phyloP scores from a whole-genome alignment of 2,329 filamentous ascomycete genomes.

The Botryotinia calthae region DNA sequence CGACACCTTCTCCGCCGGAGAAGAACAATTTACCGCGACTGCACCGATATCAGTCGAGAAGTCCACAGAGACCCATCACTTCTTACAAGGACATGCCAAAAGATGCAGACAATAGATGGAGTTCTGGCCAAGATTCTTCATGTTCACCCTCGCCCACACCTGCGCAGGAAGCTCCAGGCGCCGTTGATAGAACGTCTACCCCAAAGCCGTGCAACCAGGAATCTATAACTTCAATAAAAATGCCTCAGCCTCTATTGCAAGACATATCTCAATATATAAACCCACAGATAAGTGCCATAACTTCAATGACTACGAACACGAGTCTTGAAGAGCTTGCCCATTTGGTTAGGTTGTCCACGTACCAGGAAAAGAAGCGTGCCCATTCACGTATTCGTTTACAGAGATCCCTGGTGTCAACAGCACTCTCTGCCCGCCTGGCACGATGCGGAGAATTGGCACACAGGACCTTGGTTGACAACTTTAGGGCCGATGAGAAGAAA shows the following conservation, averaged over 20 bases:
- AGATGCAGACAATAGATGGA: constrained; percentile 48
- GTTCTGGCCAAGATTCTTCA: constrained; percentile 29
- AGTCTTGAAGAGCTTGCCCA: constrained; percentile 76
- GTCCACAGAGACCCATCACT: constrained; percentile 51
- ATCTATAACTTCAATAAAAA: constrained; percentile 29
- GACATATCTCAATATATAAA: constrained; percentile 67
- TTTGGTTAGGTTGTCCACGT: constrained; percentile 72
- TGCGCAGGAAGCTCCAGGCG: constrained; percentile 33
- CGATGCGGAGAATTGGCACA: constrained; percentile 73
- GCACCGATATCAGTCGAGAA: constrained; percentile 53
- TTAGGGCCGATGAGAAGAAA: constrained; percentile 76
- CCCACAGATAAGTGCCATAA: constrained; percentile 48
- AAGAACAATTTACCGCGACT: constrained; percentile 48
- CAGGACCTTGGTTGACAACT: constrained; percentile 73
- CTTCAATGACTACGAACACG: constrained; percentile 62
- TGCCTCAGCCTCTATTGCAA: constrained; percentile 53
- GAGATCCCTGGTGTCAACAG: constrained; percentile 70
- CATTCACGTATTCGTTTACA: constrained; percentile 72
- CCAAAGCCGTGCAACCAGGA: constrained; percentile 25
- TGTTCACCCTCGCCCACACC: constrained; percentile 29
- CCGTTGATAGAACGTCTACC: constrained; percentile 31
- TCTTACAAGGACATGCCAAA: constrained; percentile 44
- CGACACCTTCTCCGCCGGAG: constrained; percentile 54
- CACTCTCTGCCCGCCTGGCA: constrained; percentile 70
- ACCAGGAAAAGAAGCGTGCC: constrained; percentile 76